A percentile compares a stretch with the other conserved stretches of the same genome.
phyloP scores from a whole-genome alignment of 768 basidiomycete genomes.

The Holtermannia corniformis region DNA sequence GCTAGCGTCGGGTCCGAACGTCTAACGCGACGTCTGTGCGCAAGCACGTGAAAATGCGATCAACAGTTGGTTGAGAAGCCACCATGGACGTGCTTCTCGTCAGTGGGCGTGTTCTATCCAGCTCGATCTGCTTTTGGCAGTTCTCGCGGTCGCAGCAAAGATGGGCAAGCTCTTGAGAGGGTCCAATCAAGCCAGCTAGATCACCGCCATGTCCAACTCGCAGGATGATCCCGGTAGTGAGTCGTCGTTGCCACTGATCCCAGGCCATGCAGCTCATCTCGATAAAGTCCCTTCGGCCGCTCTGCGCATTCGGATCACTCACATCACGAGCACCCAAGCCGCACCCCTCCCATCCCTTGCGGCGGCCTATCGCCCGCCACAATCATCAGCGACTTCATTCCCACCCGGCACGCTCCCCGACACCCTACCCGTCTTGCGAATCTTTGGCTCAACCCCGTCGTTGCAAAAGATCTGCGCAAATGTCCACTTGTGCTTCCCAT shows the following conservation, averaged over 20 bases:
- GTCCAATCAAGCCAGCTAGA: no score
- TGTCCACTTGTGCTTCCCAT: conserved; percentile 71
- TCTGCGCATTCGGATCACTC: conserved; percentile 42
- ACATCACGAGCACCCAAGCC: conserved; percentile 35
- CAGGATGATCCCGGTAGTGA: neutral
- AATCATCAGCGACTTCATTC: conserved; percentile 25
- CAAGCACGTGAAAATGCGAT: no score
- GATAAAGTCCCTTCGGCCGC: conserved; percentile 5
- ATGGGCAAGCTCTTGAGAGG: no score
- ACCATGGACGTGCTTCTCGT: no score
- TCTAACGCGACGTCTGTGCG: no score
- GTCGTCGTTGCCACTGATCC: no score
- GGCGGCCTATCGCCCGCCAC: conserved; percentile 26
- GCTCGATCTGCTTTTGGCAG: no score
- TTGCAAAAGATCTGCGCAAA: conserved; percentile 76
- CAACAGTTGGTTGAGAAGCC: no score
- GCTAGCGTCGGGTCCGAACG: no score
- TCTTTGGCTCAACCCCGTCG: conserved; percentile 71
- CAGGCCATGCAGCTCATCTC: neutral
- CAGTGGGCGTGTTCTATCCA: no score
- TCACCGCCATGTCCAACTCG: neutral
- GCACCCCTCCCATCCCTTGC: conserved; percentile 24
- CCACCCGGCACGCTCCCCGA: conserved; percentile 44
- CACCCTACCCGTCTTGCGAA: conserved; percentile 67
- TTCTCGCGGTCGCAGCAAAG: no score